phyloP scores from a whole-genome alignment of 2,329 filamentous ascomycete genomes.

The Pestalotiopsis sp. region DNA sequence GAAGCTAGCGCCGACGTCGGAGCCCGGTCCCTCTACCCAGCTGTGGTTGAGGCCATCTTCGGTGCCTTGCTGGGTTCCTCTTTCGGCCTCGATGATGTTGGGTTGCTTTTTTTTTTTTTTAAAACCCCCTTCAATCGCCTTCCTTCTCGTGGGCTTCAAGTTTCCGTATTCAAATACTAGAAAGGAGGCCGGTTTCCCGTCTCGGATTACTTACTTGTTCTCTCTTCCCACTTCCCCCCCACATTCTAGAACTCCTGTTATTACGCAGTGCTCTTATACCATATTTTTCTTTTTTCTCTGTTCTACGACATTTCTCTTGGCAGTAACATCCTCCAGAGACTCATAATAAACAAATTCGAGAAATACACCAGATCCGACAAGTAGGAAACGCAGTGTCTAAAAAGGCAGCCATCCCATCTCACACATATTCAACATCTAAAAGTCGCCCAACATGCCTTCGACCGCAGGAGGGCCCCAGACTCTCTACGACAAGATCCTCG shows the following conservation, averaged over 20 bases:
- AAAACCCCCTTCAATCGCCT: too few relatives aligned
- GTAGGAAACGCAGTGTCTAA: not conserved
- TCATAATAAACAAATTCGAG: conserved; percentile 1
- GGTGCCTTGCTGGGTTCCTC: not conserved
- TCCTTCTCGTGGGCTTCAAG: not conserved
- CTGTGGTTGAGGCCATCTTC: not conserved
- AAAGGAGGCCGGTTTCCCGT: not conserved
- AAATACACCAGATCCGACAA: not conserved
- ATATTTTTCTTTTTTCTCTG: not conserved
- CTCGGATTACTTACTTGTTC: not conserved
- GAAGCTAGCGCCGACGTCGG: conserved; percentile 8
- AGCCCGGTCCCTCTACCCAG: not conserved
- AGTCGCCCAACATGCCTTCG: conserved; percentile 69
- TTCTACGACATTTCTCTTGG: not conserved
- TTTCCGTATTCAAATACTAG: not conserved
- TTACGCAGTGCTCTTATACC: not conserved
- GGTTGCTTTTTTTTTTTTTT: conserved; percentile 10
- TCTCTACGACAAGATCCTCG: conserved; percentile 97
- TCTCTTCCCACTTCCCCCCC: not conserved
- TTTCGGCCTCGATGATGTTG: not conserved
- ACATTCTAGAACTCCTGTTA: not conserved
- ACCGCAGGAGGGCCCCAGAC: conserved; percentile 75
- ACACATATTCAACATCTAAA: not conserved
- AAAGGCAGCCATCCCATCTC: not conserved
- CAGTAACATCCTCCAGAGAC: not conserved